Base-by-base conservation (phyloP, 352 stramenopile genomes). In the Globisporangium carolinianum region DNA sequence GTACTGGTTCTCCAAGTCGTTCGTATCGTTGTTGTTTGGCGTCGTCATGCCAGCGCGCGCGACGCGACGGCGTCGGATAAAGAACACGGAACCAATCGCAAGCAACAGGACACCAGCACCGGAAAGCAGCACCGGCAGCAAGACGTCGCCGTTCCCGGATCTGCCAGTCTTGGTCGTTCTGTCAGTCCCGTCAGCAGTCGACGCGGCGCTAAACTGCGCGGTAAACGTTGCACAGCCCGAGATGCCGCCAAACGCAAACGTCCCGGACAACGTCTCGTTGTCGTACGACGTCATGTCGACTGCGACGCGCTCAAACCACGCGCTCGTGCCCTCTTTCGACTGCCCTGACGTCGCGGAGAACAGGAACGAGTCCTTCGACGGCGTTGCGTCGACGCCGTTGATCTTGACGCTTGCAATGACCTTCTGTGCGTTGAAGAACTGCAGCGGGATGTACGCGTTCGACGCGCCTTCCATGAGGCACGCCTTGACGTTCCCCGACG, bases 401-500 rank as follows among this genome's bases (percentile, higher is more conserved):
- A 92, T 90, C 41, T 67, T 83, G 39, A 68, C 84, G 39, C 51
- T 69, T 12, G 71, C 62, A 24, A 94, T 87, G 15, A 87, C 68
- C 58, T 88, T 87, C 57, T 87, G 72, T 53, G 80, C 76, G 71
- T 92, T 91, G 66, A 76, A 89, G 47, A 92, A 85, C 70, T 94
- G 82, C 49, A 94, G 65, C 43, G 84, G 84, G 46, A 92, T 79
- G 71, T 94, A 94, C 41, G 83, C 75, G 41, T 74, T 73, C 18
- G 79, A 89, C 32, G 77, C 79, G 42, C 84, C 84, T 55, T 94
- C 84, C 82, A 92, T 92, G 6, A 91, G 61, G 60, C 84, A 94
- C 46, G 82, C 84, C 59, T 84, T 83, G 36, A 94, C 78, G 58
- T 86, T 73, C 9, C 84, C 84, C n/a, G 75, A 66, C 55, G 88